A percentile compares a stretch with the other conserved stretches of the same genome.
phyloP scores from a whole-genome alignment of 2,329 filamentous ascomycete species.

The Aspergillus terreus region DNA sequence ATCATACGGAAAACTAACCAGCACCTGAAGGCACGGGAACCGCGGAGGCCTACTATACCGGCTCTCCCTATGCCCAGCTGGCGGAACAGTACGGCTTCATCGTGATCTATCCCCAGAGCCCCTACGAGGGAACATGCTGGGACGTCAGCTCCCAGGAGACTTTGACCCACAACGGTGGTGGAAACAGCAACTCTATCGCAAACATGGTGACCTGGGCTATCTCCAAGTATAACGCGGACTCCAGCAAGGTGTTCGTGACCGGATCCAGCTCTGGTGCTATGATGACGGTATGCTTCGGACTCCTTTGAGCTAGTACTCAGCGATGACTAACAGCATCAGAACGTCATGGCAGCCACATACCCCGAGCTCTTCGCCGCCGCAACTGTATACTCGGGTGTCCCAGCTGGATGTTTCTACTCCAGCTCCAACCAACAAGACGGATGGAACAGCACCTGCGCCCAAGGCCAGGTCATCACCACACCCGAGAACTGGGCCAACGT shows the following conservation, averaged over 20 bases:
- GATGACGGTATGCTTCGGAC: slow-evolving; percentile 15
- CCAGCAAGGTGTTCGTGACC: slow-evolving; percentile 20
- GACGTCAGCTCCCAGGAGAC: slow-evolving; percentile 49
- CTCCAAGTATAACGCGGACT: slow-evolving; percentile 29
- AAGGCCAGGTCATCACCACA: slow-evolving; percentile 16
- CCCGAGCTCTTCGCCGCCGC: slow-evolving; percentile 21
- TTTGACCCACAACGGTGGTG: slow-evolving; percentile 34
- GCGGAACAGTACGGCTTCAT: slow-evolving; percentile 44
- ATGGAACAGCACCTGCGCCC: slow-evolving; percentile 23
- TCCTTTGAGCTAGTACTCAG: neutral
- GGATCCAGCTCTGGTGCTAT: slow-evolving; percentile 18
- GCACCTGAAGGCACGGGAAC: slow-evolving; percentile 12
- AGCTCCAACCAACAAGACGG: slow-evolving; percentile 11
- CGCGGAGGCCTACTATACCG: slow-evolving; percentile 42
- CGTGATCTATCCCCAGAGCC: slow-evolving; percentile 55
- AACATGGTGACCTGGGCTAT: slow-evolving; percentile 38
- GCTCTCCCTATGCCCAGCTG: slow-evolving; percentile 52
- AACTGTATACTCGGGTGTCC: slow-evolving; percentile 16
- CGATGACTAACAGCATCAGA: slow-evolving; percentile 6
- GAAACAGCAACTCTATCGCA: slow-evolving; percentile 39
- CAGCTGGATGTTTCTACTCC: slow-evolving; percentile 21
- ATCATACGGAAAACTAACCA: neutral
- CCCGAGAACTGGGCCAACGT: slow-evolving; percentile 19
- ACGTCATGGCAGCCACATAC: slow-evolving; percentile 20
- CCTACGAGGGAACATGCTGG: slow-evolving; percentile 55